phyloP scores from a whole-genome alignment of 805 yeast species.

The Starmera dryadoides region DNA sequence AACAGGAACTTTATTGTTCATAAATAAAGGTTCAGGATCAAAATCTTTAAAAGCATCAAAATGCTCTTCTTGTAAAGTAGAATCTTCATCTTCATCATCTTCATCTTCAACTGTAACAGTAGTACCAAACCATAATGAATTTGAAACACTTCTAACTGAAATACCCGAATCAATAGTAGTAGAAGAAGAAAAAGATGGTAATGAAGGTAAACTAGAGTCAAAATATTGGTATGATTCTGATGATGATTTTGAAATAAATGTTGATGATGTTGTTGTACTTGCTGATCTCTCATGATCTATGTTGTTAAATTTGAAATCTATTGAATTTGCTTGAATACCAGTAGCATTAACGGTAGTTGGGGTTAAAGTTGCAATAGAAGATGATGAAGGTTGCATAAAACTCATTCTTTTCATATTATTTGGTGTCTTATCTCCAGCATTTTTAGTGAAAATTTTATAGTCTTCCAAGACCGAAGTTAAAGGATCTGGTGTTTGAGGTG shows the following conservation, averaged over 20 bases:
- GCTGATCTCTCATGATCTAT: no score
- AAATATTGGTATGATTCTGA: not conserved
- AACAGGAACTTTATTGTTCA: not conserved
- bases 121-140: constrained; percentile 19
- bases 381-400: not conserved
- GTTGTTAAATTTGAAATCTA: not conserved
- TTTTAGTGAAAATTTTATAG: constrained; percentile 12
- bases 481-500: constrained; percentile 1
- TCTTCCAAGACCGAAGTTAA: constrained; percentile 14
- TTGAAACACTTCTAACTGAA: constrained; percentile 12
- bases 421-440: not conserved
- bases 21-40: constrained; percentile 9
- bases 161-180: constrained; percentile 9
- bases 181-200: constrained; percentile 10
- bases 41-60: constrained; percentile 9
- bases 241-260: not conserved
- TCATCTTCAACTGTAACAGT: constrained; percentile 3
- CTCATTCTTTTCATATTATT: not conserved
- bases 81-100: constrained; percentile 1
- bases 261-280: not conserved
- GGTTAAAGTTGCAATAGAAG: not conserved
- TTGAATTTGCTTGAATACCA: not conserved
- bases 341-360: not conserved
- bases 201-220: constrained; percentile 1
- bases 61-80: not conserved